phyloP scores from a whole-genome alignment of 163 green algal genomes.

The Scenedesmus sp. region DNA sequence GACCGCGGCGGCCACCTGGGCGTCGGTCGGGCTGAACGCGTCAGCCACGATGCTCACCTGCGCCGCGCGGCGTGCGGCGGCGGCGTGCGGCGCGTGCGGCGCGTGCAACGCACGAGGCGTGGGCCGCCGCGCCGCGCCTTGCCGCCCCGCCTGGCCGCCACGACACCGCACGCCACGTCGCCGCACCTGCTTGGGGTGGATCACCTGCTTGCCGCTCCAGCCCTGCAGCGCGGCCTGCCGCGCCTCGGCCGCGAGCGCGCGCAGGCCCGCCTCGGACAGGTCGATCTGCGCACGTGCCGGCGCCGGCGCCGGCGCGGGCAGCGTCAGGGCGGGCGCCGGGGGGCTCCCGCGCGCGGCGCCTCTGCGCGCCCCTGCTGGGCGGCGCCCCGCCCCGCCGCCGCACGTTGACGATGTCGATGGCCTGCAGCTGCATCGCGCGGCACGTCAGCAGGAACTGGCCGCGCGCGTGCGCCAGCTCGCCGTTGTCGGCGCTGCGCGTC shows the following conservation, averaged over 20 bases:
- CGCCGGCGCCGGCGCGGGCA: too few relatives aligned
- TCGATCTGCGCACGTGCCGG: constrained; percentile 39
- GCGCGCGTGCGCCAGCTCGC: constrained; percentile 35
- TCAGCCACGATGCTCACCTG: constrained; percentile 36
- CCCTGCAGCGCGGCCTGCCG: constrained; percentile 25
- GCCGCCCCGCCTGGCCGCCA: too few relatives aligned
- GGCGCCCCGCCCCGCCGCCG: neutral
- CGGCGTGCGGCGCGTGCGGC: neutral
- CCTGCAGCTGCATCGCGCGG: constrained; percentile 28
- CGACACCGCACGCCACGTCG: too few relatives aligned
- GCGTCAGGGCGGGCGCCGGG: too few relatives aligned
- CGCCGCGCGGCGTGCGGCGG: neutral
- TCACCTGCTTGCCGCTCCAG: constrained; percentile 48
- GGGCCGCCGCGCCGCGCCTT: too few relatives aligned
- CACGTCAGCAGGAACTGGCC: constrained; percentile 38
- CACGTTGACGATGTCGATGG: constrained; percentile 52
- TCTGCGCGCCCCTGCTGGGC: too few relatives aligned
- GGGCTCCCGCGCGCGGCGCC: too few relatives aligned
- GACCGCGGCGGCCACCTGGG: constrained; percentile 11
- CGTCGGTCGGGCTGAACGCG: constrained; percentile 38
- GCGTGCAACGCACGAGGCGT: neutral
- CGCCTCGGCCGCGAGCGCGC: constrained; percentile 28
- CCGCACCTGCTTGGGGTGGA: constrained; percentile 44
- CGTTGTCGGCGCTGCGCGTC: constrained; percentile 19
- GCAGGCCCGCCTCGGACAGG: constrained; percentile 33